Base-by-base conservation (phyloP, 768 basidiomycete species). In the Xerocomus brunneocitrinus region DNA sequence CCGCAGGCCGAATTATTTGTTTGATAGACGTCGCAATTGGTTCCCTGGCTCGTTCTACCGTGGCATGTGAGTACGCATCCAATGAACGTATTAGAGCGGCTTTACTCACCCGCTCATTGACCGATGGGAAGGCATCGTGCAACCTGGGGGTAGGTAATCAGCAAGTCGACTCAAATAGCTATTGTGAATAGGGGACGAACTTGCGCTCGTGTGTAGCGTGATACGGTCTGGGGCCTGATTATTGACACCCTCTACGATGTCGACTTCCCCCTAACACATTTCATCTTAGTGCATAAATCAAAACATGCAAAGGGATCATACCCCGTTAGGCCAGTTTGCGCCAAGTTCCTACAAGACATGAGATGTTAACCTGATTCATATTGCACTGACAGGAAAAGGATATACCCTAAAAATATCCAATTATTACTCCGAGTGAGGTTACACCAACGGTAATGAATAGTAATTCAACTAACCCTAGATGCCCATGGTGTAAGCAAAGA, bases 171-270 rank as follows among this genome's bases (percentile, higher is more conserved):
- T 12, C 3, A 5, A 41, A 8, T 27, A 42, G 24, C 40, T 7
- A 5, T 41, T 22, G 9, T 3, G 5, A 40, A 25, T n/a, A 40
- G 28, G 48, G 8, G 10, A 61, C 63, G 8, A 8, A 68, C 61
- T 25, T 39, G 66, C 42, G 34, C 56, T 27, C 4, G 67, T 71
- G 52, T 73, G 71, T 28, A 74, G 40, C 10, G 69, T 67, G 6
- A 65, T 35, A 22, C 49, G 36, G 28, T 74, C 53, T 0, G 68
- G 59, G 9, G 55, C 38, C 31, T 63, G 55, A 35, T 64, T 46
- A 38, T 74, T 73, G 49, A 74, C 57, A 9, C 72, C 73, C 36
- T 72, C 71, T 9, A 73, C 22, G 7, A 71, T 71, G 47, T 73
- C 70, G 19, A 70, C 35, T 50, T 70, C 69, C 19, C 69, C 67